A percentile compares a stretch with the other conserved stretches of the same genome.
Evolutionary conservation across 306 rosid genomes (phyloP).

Genomic region (Dalbergia cultrata): DNA sequence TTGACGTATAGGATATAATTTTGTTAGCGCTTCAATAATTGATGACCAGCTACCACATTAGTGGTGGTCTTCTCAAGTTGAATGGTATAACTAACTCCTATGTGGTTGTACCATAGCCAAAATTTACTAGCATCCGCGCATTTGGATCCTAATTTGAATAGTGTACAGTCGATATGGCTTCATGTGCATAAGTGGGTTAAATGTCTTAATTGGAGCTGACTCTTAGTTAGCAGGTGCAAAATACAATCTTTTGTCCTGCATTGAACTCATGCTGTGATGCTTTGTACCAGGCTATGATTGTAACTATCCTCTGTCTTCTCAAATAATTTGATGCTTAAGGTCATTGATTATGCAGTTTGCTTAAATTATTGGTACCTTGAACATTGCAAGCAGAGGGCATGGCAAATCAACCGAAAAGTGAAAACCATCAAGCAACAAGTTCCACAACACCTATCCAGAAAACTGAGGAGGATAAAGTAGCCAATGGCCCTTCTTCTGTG

Average conservation of each 20-base stretch:
- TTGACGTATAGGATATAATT: neutral
- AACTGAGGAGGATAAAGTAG: constrained; percentile 57
- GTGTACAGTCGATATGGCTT: constrained; percentile 1
- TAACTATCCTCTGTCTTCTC: constrained; percentile 12
- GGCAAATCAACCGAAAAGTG: constrained; percentile 46
- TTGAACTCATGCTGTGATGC: constrained; percentile 16
- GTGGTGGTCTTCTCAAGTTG: neutral
- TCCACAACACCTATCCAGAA: constrained; percentile 43
- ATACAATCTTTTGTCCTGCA: neutral
- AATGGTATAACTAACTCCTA: neutral
- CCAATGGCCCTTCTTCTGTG: constrained; percentile 29
- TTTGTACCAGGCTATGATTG: constrained; percentile 4
- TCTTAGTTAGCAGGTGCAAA: neutral
- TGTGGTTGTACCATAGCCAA: neutral
- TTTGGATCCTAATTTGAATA: constrained; percentile 11
- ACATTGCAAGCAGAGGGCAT: constrained; percentile 34
- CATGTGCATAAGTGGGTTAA: constrained; percentile 13
- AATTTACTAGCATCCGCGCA: constrained; percentile 5
- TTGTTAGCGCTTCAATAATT: neutral
- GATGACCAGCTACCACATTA: neutral
- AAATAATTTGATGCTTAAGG: constrained; percentile 25
- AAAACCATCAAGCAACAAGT: constrained; percentile 45
- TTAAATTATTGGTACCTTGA: constrained; percentile 12
- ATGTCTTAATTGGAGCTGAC: constrained; percentile 22
- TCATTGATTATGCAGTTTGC: constrained; percentile 43